Base-by-base conservation (phyloP, 306 rosid genomes). In the Medicago ruthenica region DNA sequence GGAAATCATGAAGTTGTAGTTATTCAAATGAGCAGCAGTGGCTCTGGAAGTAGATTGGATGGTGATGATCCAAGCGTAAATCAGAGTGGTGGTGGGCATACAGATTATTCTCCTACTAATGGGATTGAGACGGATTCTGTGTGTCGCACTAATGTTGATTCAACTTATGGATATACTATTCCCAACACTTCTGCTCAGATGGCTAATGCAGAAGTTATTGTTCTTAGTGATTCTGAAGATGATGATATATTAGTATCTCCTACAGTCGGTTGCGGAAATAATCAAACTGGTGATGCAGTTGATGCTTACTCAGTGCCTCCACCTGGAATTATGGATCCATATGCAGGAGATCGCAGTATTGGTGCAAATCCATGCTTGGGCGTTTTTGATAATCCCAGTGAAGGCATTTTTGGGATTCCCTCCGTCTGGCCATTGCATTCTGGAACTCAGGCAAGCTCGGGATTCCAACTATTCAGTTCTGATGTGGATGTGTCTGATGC, bases 11-110 rank as follows among this genome's bases (percentile, higher is more conserved):
- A 89, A 60, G 90, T 80, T 63, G 91, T 90, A 71, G 83, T 90
- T 81, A 89, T 92, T 79, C 97, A 95, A 61, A 95, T 92, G 99
- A 90, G 96, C 87, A 95, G 99, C 86, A 92, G 96, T 81, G 92
- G 88, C 82, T 87, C 97, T 5, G 97, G 85, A 79, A 95, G 96
- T 82, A 90, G 96, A 42, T 78, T 83, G 82, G 97, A 91, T 82
- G 96, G 92, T 76, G 99, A 95, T 67, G 99, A 95, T 86, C 90
- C 85, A 6, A 95, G 99, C 18, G 93, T 95, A 68, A 95, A 92
- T 83, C 97, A 95, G 80, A 95, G 87, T 55, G 96, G 85, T 47
- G 90, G 84, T 73, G 88, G 83, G 66, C 79, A 90, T 71, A 77
- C 85, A 79, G 97, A 90, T 76, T 85, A 83, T 80, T 82, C 88